Base-by-base conservation (phyloP, 2,329 filamentous ascomycete genomes). In the Immersiporthe knoxdaviesiana region DNA sequence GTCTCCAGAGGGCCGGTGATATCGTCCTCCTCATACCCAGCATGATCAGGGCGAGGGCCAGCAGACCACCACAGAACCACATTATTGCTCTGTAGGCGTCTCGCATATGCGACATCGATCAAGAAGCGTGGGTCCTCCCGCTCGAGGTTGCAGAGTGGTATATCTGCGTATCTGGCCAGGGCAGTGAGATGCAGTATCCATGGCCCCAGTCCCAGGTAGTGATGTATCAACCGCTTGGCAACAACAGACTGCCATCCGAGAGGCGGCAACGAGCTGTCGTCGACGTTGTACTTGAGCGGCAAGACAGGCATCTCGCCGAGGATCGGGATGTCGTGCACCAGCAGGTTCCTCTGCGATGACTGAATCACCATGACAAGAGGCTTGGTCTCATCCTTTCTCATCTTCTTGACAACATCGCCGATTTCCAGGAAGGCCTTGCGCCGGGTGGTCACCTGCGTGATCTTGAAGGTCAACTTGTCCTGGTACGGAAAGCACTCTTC, bases 1-100 rank as follows among this genome's bases (percentile, higher is more conserved):
- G 87, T 91, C 73, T 99, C 95, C 37, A 98, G 85, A 2, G 92
- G 88, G 0, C 92, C 92, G 0, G 92, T 82, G 30, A 97, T 88
- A 78, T 98, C 93, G 75, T 99, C 97, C 71, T 91, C 92, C 78
- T 99, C 96, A 78, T 97, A 94, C 0, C 96, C 96, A 60, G 94
- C 96, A 79, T 99, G 96, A 77, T 99, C 96, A 1, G 97, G 96
- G 65, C 91, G 89, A 0, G 95, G 89, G 8, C 91, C 90, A 12
- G 88, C 85, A 24, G 95, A 98, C 96, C 96, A 99, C 96, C 96
- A 99, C 8, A 99, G 84, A 7, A 99, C 92, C 1, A 99, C 93
- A 68, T 94, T 94, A 76, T 95, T 97, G 73, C 92, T 91, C 76
- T 97, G 93, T 65, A 99, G 83, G 24, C 94, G 88, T 68, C 97